These are phyloP conservation scores for Suillus subalutaceus DNA, from an alignment of 768 basidiomycete genomes.

Conservation along the genomic window DNA sequence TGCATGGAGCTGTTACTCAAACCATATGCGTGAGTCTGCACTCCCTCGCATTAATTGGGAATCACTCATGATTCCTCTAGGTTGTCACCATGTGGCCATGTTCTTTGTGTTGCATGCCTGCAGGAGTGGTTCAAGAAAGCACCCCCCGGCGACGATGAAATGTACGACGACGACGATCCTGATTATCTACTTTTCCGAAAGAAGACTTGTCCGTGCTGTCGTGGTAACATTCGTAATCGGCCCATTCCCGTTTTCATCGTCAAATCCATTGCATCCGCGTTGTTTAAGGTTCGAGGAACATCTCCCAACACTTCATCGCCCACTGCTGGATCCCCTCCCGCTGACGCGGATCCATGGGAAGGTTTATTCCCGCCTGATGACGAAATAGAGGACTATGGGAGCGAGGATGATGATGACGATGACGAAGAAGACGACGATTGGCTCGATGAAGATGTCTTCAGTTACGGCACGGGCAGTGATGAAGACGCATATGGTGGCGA, in stretches of 20 bases:
- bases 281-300: conserved; percentile 47
- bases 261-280: conserved; percentile 55
- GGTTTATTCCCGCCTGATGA: conserved; percentile 61
- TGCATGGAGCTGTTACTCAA: conserved; percentile 70
- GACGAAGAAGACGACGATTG: conserved; percentile 31
- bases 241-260: conserved; percentile 73
- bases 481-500: conserved; percentile 41
- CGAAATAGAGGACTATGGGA: conserved; percentile 41
- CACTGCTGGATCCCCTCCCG: conserved; percentile 33
- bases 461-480: conserved; percentile 36
- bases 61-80: conserved; percentile 36
- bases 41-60: neutral
- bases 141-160: conserved; percentile 50
- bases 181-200: conserved; percentile 56
- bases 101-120: conserved; percentile 72
- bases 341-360: conserved; percentile 66
- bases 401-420: conserved; percentile 28
- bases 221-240: conserved; percentile 54
- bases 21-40: conserved; percentile 63
- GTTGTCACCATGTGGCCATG: conserved; percentile 75
- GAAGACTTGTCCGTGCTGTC: conserved; percentile 77
- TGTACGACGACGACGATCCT: conserved; percentile 42
- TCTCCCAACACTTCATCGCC: conserved; percentile 20
- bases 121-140: conserved; percentile 80
- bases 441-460: conserved; percentile 34